A percentile compares a stretch with the other conserved stretches of the same genome.
Conservation (phyloP, 2,329 filamentous ascomycete species). For the Colletotrichum cereale region DNA sequence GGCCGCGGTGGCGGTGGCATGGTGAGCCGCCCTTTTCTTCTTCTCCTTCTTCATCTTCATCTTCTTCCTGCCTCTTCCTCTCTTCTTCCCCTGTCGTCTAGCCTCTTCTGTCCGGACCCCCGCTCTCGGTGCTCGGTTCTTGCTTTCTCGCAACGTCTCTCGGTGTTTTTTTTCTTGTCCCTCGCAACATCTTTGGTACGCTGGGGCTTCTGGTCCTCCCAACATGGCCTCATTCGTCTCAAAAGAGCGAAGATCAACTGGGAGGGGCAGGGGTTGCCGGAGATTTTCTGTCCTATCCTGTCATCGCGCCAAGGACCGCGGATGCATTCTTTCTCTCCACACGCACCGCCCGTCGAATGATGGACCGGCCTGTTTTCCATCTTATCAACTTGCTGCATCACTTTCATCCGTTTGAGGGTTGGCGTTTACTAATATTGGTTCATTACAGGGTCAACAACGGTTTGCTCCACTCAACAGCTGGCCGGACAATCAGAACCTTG, state of each 20-base stretch:
- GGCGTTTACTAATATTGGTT: constrained; percentile 34
- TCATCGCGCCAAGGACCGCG: constrained; percentile 17
- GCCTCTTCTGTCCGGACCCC: background rate
- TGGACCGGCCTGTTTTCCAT: constrained; percentile 22
- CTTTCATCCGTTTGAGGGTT: constrained; percentile 4
- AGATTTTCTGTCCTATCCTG: constrained; percentile 31
- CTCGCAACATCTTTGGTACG: background rate
- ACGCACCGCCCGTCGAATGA: constrained; percentile 11
- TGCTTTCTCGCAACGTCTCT: background rate
- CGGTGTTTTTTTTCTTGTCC: background rate
- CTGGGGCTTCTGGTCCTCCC: background rate
- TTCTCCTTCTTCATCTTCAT: background rate
- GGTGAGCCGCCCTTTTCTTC: constrained; percentile 41
- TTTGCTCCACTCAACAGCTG: constrained; percentile 86
- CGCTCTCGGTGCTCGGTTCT: too few species aligned
- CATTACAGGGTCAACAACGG: constrained; percentile 74
- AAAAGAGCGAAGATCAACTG: constrained; percentile 13
- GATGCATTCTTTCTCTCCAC: constrained; percentile 27
- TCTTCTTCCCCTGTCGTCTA: background rate
- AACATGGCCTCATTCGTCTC: background rate
- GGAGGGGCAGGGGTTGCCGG: background rate
- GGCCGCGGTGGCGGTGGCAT: constrained; percentile 80
- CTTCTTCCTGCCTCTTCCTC: too few species aligned
- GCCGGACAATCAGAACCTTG: constrained; percentile 83
- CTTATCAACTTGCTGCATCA: constrained; percentile 19